These are phyloP conservation scores for Pittosporum tobira DNA, from an alignment of 129 eudicot species.

Conservation along the genomic window DNA sequence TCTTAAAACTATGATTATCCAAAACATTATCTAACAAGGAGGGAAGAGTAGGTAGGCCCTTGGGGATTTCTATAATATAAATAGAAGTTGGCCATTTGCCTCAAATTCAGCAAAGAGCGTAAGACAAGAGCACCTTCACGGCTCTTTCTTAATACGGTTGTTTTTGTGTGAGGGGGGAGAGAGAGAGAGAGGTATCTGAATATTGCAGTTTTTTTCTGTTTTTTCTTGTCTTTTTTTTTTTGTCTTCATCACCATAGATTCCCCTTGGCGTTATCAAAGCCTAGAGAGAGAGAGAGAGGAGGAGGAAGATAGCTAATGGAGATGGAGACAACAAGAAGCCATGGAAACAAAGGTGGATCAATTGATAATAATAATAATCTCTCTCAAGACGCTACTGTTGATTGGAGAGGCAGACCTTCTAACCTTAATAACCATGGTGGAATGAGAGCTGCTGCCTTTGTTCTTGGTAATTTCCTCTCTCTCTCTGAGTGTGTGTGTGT, in stretches of 20 bases:
- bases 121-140: slow-evolving; percentile 27
- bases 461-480: slow-evolving; percentile 51
- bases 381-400: slow-evolving; percentile 36
- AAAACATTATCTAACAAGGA: neutral
- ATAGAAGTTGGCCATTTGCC: slow-evolving; percentile 20
- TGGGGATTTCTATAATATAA: slow-evolving; percentile 16
- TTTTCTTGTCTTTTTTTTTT: too few species aligned
- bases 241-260: neutral
- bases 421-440: slow-evolving; percentile 72
- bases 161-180: slow-evolving; percentile 5
- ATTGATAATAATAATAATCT: neutral
- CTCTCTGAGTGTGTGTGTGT: neutral
- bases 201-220: too few species aligned
- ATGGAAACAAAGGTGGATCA: slow-evolving; percentile 23
- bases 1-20: too few species aligned
- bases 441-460: slow-evolving; percentile 80
- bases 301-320: slow-evolving; percentile 12
- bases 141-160: slow-evolving; percentile 14
- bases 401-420: slow-evolving; percentile 88
- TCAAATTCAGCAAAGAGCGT: slow-evolving; percentile 17
- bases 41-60: slow-evolving; percentile 7
- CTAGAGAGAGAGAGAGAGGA: slow-evolving; percentile 1
- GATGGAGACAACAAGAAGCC: slow-evolving; percentile 27
- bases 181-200: neutral
- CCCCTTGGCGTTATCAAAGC: neutral